These are phyloP conservation scores for Pyricularia pennisetigena DNA, from an alignment of 2,329 filamentous ascomycete genomes.

Conservation along the genomic window DNA sequence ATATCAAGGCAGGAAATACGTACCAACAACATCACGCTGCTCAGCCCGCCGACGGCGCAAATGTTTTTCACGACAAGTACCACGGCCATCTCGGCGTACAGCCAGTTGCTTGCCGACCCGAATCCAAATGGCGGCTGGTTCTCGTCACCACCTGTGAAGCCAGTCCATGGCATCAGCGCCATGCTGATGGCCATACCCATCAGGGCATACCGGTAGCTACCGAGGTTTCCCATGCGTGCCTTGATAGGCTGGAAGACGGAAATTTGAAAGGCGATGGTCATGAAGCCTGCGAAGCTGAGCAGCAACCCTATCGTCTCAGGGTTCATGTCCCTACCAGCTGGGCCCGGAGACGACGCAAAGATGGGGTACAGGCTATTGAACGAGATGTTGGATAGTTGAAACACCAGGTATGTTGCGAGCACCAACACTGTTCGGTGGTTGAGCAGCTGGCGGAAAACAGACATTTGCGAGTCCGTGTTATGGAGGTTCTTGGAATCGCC, in stretches of 20 bases:
- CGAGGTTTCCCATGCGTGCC: constrained; percentile 71
- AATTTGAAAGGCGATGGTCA: constrained; percentile 85
- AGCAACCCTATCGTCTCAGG: constrained; percentile 79
- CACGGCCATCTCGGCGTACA: constrained; percentile 72
- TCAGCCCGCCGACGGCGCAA: constrained; percentile 79
- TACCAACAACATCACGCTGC: constrained; percentile 79
- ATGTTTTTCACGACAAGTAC: constrained; percentile 84
- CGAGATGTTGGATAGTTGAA: constrained; percentile 87
- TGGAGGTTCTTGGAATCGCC: constrained; percentile 12
- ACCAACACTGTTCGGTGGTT: constrained; percentile 77
- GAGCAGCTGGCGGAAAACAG: constrained; percentile 46
- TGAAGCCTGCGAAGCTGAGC: constrained; percentile 71
- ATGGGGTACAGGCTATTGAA: constrained; percentile 95
- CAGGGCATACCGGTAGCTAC: constrained; percentile 70
- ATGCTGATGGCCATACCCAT: constrained; percentile 76
- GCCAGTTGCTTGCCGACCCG: constrained; percentile 53
- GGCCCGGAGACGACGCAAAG: constrained; percentile 67
- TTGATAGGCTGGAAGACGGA: constrained; percentile 74
- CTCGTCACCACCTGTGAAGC: constrained; percentile 48
- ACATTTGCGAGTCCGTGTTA: constrained; percentile 16
- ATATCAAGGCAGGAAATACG: constrained; percentile 7
- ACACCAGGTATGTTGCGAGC: constrained; percentile 79
- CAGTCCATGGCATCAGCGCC: constrained; percentile 80
- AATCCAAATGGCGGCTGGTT: constrained; percentile 40
- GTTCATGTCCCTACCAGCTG: constrained; percentile 65